phyloP scores from a whole-genome alignment of 257 asterid genomes.

The Fraxinus cuspidata region DNA sequence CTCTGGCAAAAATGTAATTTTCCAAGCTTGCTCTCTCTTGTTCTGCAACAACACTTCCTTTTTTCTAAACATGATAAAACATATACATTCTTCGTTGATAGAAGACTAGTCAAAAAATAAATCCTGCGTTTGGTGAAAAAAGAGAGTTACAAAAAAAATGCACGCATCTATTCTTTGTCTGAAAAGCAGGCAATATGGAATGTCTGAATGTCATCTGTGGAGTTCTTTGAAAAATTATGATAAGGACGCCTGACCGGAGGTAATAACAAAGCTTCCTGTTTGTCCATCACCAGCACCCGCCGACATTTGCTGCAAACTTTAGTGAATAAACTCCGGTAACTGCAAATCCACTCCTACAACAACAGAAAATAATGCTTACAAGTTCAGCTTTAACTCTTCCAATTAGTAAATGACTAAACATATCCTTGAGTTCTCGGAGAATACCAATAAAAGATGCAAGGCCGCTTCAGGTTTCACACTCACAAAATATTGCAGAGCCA shows the following conservation, averaged over 20 bases:
- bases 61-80: not conserved
- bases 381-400: not conserved
- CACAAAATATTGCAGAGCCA: constrained; percentile 82
- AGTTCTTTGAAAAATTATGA: constrained; percentile 38
- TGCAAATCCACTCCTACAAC: constrained; percentile 83
- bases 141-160: not conserved
- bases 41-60: not conserved
- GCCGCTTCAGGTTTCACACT: constrained; percentile 53
- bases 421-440: not conserved
- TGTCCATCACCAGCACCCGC: constrained; percentile 75
- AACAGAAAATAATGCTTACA: constrained; percentile 6
- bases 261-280: constrained; percentile 64
- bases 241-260: constrained; percentile 82
- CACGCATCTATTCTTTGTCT: constrained; percentile 42
- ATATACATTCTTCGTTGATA: not conserved
- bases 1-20: not conserved
- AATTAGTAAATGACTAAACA: too few relatives aligned
- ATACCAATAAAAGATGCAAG: constrained; percentile 68
- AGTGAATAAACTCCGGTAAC: constrained; percentile 66
- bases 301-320: constrained; percentile 90
- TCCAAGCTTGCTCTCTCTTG: not conserved
- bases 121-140: not conserved
- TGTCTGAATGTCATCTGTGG: constrained; percentile 43
- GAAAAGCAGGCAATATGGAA: constrained; percentile 76
- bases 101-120: not conserved